phyloP scores from a whole-genome alignment of 1,284 basidiomycete species.

The Chondrostereum purpureum region DNA sequence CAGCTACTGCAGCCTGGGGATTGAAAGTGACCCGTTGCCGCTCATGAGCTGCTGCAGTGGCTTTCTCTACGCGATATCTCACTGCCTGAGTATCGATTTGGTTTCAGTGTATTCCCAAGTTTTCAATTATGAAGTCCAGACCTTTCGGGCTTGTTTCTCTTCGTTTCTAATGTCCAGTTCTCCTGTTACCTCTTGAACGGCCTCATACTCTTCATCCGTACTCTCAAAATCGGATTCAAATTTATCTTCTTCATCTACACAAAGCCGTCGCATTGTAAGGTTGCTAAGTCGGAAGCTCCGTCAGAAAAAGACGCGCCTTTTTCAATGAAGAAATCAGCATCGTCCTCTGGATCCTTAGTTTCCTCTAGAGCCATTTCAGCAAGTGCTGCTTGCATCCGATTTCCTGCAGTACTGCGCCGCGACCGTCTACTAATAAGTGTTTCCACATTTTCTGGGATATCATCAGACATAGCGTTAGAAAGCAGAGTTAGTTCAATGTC shows the following conservation, averaged over 20 bases:
- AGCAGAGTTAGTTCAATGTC: too few relatives aligned
- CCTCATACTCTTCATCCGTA: constrained; percentile 65
- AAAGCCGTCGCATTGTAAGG: background rate
- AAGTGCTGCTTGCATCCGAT: constrained; percentile 71
- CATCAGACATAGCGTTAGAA: background rate
- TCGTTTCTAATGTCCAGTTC: constrained; percentile 57
- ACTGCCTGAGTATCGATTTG: constrained; percentile 33
- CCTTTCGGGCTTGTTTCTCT: constrained; percentile 53
- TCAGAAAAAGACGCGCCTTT: constrained; percentile 35
- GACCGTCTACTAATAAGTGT: constrained; percentile 52
- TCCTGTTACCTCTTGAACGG: constrained; percentile 45
- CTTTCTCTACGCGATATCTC: constrained; percentile 48
- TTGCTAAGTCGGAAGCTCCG: constrained; percentile 3
- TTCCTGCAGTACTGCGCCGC: constrained; percentile 67
- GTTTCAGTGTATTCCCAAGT: background rate
- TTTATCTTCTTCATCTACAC: constrained; percentile 66
- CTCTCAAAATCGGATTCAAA: constrained; percentile 79
- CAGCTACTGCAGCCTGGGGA: constrained; percentile 28
- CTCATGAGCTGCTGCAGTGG: constrained; percentile 57
- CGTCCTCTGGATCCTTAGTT: constrained; percentile 57
- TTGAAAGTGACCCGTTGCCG: constrained; percentile 62
- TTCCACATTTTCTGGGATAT: constrained; percentile 24
- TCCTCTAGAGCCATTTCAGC: constrained; percentile 64
- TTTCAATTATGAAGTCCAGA: constrained; percentile 18
- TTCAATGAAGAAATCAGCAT: constrained; percentile 59